These are phyloP conservation scores for Gracilaria caudata DNA, from an alignment of 23 red algal genomes.

Conservation along the genomic window DNA sequence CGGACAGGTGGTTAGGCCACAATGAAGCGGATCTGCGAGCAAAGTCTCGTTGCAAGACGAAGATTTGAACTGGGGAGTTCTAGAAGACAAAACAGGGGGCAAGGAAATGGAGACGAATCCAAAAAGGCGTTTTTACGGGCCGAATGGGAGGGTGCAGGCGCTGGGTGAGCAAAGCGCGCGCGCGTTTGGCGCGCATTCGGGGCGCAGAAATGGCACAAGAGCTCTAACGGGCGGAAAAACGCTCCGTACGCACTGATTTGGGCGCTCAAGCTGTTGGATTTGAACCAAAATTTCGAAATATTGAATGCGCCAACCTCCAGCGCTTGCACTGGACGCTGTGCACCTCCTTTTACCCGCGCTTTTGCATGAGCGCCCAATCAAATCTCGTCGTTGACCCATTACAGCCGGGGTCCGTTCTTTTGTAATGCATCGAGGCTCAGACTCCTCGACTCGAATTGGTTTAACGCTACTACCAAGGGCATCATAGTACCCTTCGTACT, in stretches of 20 bases:
- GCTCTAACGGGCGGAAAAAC: slow-evolving; percentile 32
- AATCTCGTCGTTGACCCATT: neutral
- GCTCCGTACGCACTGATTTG: neutral
- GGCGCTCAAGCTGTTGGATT: slow-evolving; percentile 2
- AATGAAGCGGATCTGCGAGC: neutral
- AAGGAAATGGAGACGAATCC: neutral
- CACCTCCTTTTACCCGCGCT: slow-evolving; percentile 25
- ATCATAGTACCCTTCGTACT: no score
- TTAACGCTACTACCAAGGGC: no score
- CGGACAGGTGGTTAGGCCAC: neutral
- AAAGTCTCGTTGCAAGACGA: neutral
- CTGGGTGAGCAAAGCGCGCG: slow-evolving; percentile 3
- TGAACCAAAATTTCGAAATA: slow-evolving; percentile 48
- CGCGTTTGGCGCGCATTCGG: slow-evolving; percentile 32
- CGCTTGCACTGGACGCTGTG: neutral
- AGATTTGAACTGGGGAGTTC: neutral
- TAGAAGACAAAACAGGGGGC: neutral
- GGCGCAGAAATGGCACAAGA: neutral
- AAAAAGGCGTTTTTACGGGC: neutral
- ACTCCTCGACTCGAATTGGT: no score
- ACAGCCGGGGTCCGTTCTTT: neutral
- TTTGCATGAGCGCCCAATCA: slow-evolving; percentile 13
- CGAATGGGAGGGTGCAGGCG: neutral
- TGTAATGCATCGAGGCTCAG: no score
- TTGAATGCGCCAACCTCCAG: slow-evolving; percentile 26